Evolutionary conservation across 148 eudicot genomes (phyloP), one percentile per base, ranked within the genome.

Genomic region (Agrostemma githago): DNA sequence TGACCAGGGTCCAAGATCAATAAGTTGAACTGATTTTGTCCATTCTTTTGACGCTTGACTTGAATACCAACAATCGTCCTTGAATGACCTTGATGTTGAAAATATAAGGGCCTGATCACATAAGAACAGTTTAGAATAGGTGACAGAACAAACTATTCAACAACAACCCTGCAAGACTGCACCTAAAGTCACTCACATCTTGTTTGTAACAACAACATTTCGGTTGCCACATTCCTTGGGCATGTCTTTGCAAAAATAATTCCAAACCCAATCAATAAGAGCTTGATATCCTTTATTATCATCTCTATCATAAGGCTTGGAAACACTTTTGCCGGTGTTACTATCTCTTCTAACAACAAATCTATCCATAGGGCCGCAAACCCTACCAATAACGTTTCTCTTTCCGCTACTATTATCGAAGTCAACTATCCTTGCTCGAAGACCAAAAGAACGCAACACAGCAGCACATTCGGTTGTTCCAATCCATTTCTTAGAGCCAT

Each of bases 21-120:
- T 67, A 95, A 82, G 71, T 86, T 92, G 82, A 80, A 90, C 20
- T 84, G 81, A 76, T 83, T 83, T 54, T 14, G 53, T 61, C 99
- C 94, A 56, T 83, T 85, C 37, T 74, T 81, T 76, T 83, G 85
- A 70, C 64, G 82, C 81, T 80, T 89, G 71, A 77, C 82, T 82
- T 95, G 97, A 82, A 95, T 86, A 48, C 99, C 99, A 46, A 92
- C 85, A 58, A 95, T 92, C 72, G 99, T 95, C 83, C 99, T 87
- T 78, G 99, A 95, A 77, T 95, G 99, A 54, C 99, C 99, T 54
- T 92, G 81, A 79, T 95, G 97, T 79, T 95, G 99, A 83, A 95
- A 92, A 79, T 95, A 95, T 85, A 92, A 80, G 26, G 97, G 99
- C 90, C 99, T 95, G 87, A 53, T 66, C 64, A 70, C 16, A 48